phyloP scores from a whole-genome alignment of 2,329 filamentous ascomycete species.

The Microsporum ferrugineum region DNA sequence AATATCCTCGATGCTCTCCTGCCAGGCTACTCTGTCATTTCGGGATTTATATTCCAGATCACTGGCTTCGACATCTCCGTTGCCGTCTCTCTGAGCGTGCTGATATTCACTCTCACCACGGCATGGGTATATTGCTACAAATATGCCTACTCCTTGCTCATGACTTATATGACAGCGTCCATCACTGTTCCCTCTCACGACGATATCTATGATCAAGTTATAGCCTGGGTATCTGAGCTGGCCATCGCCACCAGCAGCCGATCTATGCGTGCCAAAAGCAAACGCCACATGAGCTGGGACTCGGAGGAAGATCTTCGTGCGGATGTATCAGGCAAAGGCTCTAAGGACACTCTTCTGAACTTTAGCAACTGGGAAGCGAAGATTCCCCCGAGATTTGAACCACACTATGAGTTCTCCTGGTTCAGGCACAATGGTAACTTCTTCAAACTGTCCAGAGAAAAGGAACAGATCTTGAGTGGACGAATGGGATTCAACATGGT shows the following conservation, averaged over 20 bases:
- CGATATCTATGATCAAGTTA: conserved; percentile 48
- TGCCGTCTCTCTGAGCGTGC: conserved; percentile 33
- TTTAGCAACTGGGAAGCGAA: conserved; percentile 40
- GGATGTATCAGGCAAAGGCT: conserved; percentile 17
- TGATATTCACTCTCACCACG: conserved; percentile 33
- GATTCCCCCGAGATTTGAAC: conserved; percentile 40
- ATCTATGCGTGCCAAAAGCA: conserved; percentile 46
- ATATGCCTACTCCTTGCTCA: conserved; percentile 23
- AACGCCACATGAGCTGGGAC: conserved; percentile 45
- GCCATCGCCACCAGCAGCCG: conserved; percentile 42
- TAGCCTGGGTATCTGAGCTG: conserved; percentile 48
- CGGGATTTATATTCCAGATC: conserved; percentile 31
- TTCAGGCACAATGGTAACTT: conserved; percentile 35
- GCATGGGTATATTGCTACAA: conserved; percentile 28
- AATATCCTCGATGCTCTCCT: conserved; percentile 41
- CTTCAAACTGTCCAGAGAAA: conserved; percentile 33
- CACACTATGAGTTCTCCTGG: conserved; percentile 36
- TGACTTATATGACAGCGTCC: conserved; percentile 31
- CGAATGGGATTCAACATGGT: conserved; percentile 10
- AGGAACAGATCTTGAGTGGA: conserved; percentile 20
- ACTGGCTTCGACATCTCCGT: conserved; percentile 41
- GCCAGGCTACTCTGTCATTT: conserved; percentile 40
- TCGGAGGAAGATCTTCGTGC: conserved; percentile 21
- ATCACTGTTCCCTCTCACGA: conserved; percentile 46
- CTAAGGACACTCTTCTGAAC: conserved; percentile 35